Evolutionary conservation across 495 filamentous ascomycete species (phyloP).

Genomic region (Oidiodendron maius): DNA sequence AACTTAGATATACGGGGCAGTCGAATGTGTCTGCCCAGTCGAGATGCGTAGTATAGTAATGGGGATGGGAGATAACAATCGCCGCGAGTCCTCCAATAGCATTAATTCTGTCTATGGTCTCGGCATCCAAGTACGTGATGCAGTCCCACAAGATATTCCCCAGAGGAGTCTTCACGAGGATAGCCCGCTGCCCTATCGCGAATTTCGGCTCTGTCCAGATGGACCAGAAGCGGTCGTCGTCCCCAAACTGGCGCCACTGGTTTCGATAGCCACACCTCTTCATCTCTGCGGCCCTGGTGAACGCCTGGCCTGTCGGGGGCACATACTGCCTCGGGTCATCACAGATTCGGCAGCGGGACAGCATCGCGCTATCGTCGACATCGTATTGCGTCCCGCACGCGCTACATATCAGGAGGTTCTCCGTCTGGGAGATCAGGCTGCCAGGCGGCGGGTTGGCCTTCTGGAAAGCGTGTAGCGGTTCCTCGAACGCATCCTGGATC

Average conservation of each 20-base stretch:
- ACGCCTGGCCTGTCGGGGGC: slow-evolving; percentile 51
- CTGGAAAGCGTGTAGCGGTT: slow-evolving; percentile 4
- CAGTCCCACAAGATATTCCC: slow-evolving; percentile 76
- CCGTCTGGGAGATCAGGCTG: slow-evolving; percentile 13
- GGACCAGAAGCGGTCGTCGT: slow-evolving; percentile 37
- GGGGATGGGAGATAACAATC: slow-evolving; percentile 75
- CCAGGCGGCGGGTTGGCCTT: slow-evolving; percentile 1
- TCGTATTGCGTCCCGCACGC: slow-evolving; percentile 70
- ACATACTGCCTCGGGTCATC: slow-evolving; percentile 72
- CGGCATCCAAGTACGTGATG: slow-evolving; percentile 55
- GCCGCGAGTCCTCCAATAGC: slow-evolving; percentile 55
- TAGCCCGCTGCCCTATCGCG: slow-evolving; percentile 66
- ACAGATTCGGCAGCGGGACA: slow-evolving; percentile 63
- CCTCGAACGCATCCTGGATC: slow-evolving; percentile 12
- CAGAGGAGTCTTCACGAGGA: slow-evolving; percentile 50
- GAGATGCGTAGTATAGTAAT: slow-evolving; percentile 67
- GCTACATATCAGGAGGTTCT: slow-evolving; percentile 54
- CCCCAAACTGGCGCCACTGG: slow-evolving; percentile 16
- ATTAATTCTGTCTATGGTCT: slow-evolving; percentile 44
- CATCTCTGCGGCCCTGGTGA: slow-evolving; percentile 39
- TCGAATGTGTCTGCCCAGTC: slow-evolving; percentile 59
- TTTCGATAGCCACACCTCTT: slow-evolving; percentile 10
- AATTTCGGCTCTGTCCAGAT: slow-evolving; percentile 57
- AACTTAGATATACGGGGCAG: slow-evolving; percentile 57
- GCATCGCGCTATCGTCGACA: slow-evolving; percentile 30